Conservation (phyloP, 2,329 filamentous ascomycete species). For the Cryphonectria parasitica region DNA sequence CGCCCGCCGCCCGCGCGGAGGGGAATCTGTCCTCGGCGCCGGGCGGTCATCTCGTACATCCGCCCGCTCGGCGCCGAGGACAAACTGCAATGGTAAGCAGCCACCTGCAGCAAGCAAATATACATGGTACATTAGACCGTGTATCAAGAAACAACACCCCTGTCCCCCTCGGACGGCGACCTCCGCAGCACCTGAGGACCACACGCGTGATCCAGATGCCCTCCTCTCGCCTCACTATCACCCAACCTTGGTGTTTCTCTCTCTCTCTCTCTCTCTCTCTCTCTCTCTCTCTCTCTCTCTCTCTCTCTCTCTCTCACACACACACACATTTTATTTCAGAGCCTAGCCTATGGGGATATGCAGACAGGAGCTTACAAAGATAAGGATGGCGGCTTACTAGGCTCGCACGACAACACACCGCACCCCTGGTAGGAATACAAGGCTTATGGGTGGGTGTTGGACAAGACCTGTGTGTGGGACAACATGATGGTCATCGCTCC, state of each 20-base stretch:
- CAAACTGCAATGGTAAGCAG: neutral
- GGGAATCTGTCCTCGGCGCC: slow-evolving; percentile 3
- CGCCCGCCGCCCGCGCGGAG: neutral
- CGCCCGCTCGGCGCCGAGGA: neutral
- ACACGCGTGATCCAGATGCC: neutral
- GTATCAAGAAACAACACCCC: neutral
- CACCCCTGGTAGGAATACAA: neutral
- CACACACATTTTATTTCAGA: no score
- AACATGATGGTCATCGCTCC: neutral
- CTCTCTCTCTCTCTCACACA: no score
- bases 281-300: neutral
- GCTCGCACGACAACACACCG: neutral
- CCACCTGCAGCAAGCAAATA: neutral
- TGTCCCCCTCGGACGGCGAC: neutral
- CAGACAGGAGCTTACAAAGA: neutral
- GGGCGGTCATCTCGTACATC: slow-evolving; percentile 3
- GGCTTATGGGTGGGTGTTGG: neutral
- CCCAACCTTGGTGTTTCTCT: neutral
- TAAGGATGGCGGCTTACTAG: neutral
- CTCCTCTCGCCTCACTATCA: neutral
- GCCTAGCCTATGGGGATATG: neutral
- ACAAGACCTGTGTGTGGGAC: neutral
- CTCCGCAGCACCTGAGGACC: neutral
- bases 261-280: neutral
- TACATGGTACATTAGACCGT: neutral